Percentiles rank a stretch among this genome's conserved stretches.
These are phyloP conservation scores for Vaccinium darrowii DNA, from an alignment of 148 eudicot genomes.

Conservation along the genomic window DNA sequence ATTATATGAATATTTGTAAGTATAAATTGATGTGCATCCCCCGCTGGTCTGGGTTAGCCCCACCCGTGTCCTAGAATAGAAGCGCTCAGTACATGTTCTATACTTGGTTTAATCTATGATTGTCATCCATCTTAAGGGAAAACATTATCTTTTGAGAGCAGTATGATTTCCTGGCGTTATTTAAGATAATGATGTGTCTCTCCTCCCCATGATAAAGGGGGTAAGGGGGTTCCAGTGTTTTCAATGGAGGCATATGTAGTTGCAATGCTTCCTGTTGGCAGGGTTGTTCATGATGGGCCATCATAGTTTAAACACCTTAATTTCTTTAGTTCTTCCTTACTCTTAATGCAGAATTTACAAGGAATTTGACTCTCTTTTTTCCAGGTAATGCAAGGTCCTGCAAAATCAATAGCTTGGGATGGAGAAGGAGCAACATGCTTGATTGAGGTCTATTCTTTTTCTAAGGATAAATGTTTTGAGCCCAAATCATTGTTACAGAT, in stretches of 20 bases:
- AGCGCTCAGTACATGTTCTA: background rate
- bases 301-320: background rate
- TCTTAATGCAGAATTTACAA: background rate
- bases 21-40: background rate
- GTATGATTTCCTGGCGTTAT: background rate
- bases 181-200: background rate
- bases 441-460: conserved; percentile 63
- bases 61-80: background rate
- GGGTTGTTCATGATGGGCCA: conserved; percentile 4
- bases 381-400: conserved; percentile 99
- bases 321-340: background rate
- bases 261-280: conserved; percentile 1
- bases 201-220: no score
- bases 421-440: conserved; percentile 99
- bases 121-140: background rate
- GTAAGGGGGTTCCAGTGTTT: background rate
- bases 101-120: background rate
- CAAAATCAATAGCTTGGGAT: conserved; percentile 97
- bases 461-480: background rate
- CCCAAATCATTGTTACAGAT: background rate
- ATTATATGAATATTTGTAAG: background rate
- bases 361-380: conserved; percentile 15
- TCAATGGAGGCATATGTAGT: background rate
- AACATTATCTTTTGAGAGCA: background rate
- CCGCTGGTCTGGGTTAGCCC: background rate